These are phyloP conservation scores for Sporothrix dimorphospora DNA, from an alignment of 2,329 filamentous ascomycete genomes.

Conservation along the genomic window DNA sequence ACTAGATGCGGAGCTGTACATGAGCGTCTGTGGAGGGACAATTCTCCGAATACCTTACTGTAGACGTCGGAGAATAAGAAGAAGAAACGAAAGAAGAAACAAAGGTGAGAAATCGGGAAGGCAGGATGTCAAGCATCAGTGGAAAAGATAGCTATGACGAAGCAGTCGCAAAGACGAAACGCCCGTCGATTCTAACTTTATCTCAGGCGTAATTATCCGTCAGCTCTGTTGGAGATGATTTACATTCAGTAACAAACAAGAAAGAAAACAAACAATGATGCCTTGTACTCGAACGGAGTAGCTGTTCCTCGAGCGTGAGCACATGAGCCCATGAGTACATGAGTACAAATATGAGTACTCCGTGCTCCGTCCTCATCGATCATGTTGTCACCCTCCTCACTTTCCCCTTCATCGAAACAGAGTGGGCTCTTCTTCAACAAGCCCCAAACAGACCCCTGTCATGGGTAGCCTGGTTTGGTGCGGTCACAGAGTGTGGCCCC, in stretches of 20 bases:
- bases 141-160: background rate
- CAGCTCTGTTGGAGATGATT: background rate
- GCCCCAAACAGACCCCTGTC: slow-evolving; percentile 20
- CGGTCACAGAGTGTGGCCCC: slow-evolving; percentile 10
- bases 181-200: background rate
- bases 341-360: no score
- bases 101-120: background rate
- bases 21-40: background rate
- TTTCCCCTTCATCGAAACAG: background rate
- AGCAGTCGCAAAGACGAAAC: slow-evolving; percentile 12
- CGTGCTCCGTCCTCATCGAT: no score
- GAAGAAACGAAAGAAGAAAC: background rate
- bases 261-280: background rate
- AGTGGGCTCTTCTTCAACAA: slow-evolving; percentile 10
- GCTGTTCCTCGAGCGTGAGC: background rate
- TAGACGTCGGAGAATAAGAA: background rate
- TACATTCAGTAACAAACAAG: background rate
- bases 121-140: background rate
- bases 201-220: background rate
- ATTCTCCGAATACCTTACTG: background rate
- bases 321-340: background rate
- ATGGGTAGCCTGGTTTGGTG: slow-evolving; percentile 10
- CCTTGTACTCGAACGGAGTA: slow-evolving; percentile 17
- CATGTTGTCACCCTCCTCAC: background rate
- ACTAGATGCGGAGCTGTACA: background rate